Base-by-base conservation (phyloP, 1,139 yeast species). In the Taphrina betulina region DNA sequence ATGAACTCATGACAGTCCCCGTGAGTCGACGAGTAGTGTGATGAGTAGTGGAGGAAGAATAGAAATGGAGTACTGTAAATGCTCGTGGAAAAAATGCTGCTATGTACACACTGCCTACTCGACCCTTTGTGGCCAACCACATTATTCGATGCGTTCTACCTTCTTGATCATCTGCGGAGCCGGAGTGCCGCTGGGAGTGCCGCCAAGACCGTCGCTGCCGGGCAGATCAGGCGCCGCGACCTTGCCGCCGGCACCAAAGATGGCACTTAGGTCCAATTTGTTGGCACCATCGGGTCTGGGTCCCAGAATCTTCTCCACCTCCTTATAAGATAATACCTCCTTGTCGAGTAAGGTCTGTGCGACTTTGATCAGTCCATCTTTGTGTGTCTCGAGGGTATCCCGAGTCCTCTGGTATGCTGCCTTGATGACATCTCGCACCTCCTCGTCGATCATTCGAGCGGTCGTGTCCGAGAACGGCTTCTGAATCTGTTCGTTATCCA, bases 401-500 rank as follows among this genome's bases (percentile, higher is more conserved):
- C 74, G 77, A 72, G 98, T 92, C 61, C 79, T 76, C 4, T 71
- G 74, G 66, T 90, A 86, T 45, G 96, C 88, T 52, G 83, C 89
- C 62, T 76, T 77, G 29, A 92, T 90, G 58, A 94, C 83, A 61
- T 86, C 75, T 61, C 86, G 82, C 43, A 94, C 85, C 71, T 94
- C 98, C 40, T 73, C 74, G 67, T 94, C 99, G 63, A 94, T 89
- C 53, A 79, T 65, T 59, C 78, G 76, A 43, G 88, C 89, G 8
- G 97, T 92, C 61, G 79, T 82, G 65, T 90, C 96, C 71, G 95
- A 86, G 70, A 83, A 92, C 5, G 96, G 96, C 70, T 92, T 92
- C 63, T 88, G 85, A 63, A 85, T 75, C 65, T 63, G 71, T 36
- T 62, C 66, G 64, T 79, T 78, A 58, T 81, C 85, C 61, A 78